These are phyloP conservation scores for Calonectria pteridis DNA, from an alignment of 2,329 filamentous ascomycete species.

Conservation along the genomic window DNA sequence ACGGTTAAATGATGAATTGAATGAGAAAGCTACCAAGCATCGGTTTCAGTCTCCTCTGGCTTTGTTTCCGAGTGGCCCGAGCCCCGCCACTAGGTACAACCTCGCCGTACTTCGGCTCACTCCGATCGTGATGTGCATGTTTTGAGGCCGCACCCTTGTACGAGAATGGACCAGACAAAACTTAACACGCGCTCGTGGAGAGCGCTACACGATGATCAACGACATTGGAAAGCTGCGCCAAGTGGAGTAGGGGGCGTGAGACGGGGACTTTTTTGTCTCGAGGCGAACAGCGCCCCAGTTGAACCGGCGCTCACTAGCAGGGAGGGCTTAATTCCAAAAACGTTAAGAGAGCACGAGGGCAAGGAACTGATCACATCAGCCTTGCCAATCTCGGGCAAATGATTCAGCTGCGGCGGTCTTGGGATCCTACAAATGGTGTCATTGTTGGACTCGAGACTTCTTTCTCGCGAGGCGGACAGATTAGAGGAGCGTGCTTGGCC, in stretches of 20 bases:
- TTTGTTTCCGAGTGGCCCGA: not conserved
- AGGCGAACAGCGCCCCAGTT: constrained; percentile 3
- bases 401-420: not conserved
- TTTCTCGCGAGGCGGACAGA: not conserved
- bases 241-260: constrained; percentile 9
- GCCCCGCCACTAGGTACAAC: not conserved
- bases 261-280: not conserved
- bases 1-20: not conserved
- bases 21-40: not conserved
- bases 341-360: constrained; percentile 20
- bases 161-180: not conserved
- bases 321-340: constrained; percentile 14
- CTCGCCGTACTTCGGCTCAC: not conserved
- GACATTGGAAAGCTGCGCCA: not conserved
- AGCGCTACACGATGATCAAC: constrained; percentile 2
- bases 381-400: not conserved
- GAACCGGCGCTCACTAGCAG: not conserved
- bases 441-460: not conserved
- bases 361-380: not conserved
- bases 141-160: not conserved
- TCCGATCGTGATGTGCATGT: constrained; percentile 8
- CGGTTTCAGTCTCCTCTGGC: not conserved
- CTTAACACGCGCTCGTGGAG: not conserved
- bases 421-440: not conserved
- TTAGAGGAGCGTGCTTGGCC: not conserved